Percentiles rank a stretch among this genome's conserved stretches.
phyloP scores from a whole-genome alignment of 305 asterid genomes.

The Ajuga reptans region DNA sequence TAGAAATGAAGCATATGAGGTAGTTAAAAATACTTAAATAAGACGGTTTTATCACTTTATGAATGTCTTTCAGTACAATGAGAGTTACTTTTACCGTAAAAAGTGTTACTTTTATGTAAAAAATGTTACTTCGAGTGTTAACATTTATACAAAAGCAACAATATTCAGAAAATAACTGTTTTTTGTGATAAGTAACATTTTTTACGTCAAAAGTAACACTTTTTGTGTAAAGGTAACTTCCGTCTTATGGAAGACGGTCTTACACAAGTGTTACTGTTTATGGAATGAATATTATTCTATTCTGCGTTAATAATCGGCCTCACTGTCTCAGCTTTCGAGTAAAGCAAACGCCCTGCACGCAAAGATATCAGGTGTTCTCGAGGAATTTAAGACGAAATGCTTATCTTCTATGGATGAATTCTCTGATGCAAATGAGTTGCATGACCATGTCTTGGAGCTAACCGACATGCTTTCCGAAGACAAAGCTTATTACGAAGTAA shows the following conservation, averaged over 20 bases:
- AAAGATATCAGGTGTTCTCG: slow-evolving; percentile 54
- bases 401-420: slow-evolving; percentile 37
- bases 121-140: too few relatives aligned
- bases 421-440: slow-evolving; percentile 46
- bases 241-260: too few relatives aligned
- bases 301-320: slow-evolving; percentile 15
- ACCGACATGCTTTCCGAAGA: slow-evolving; percentile 50
- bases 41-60: too few relatives aligned
- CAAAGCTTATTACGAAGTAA: slow-evolving; percentile 46
- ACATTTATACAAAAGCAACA: too few relatives aligned
- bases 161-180: too few relatives aligned
- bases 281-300: background rate
- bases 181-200: too few relatives aligned
- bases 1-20: slow-evolving; percentile 70
- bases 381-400: slow-evolving; percentile 40
- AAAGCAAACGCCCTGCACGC: slow-evolving; percentile 57
- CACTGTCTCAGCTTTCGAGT: slow-evolving; percentile 45
- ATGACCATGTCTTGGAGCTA: slow-evolving; percentile 44
- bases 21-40: slow-evolving; percentile 15
- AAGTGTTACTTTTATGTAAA: too few relatives aligned
- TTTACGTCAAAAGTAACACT: too few relatives aligned
- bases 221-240: too few relatives aligned
- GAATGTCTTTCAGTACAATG: too few relatives aligned
- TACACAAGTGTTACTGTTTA: background rate
- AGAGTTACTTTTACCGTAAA: too few relatives aligned